Conservation (phyloP, 192 early-diverging fungal genomes). For the Jimgerdemannia flammicorona region DNA sequence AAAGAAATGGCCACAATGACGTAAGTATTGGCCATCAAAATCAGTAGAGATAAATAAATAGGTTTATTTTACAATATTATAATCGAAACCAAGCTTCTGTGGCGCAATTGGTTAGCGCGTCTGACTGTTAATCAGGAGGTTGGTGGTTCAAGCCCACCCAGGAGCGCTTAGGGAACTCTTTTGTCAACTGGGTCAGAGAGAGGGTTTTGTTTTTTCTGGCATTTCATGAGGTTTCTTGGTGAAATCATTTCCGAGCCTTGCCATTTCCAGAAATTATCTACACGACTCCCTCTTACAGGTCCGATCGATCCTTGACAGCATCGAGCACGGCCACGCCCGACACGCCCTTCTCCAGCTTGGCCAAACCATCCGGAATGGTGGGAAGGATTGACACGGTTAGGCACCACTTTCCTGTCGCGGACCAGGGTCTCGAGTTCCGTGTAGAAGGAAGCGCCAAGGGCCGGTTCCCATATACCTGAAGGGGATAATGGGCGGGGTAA, state of each 20-base stretch:
- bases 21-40: no score
- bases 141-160: slow-evolving; percentile 60
- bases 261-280: no score
- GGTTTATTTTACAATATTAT: not conserved
- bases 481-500: no score
- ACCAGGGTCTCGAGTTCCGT: not conserved
- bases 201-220: no score
- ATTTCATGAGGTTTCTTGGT: no score
- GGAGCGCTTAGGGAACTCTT: slow-evolving; percentile 33
- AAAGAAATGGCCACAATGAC: no score
- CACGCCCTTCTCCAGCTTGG: not conserved
- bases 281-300: no score
- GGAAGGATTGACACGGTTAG: not conserved
- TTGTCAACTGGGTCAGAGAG: not conserved
- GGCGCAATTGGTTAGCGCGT: slow-evolving; percentile 61
- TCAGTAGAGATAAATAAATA: no score
- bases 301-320: no score
- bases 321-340: not conserved
- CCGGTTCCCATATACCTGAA: not conserved
- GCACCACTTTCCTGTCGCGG: not conserved
- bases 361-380: not conserved
- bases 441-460: not conserved
- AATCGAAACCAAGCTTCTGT: slow-evolving; percentile 24
- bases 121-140: slow-evolving; percentile 62
- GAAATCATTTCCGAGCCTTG: no score